Conservation (phyloP, 164 flowering plant genomes). For the Akebia trifoliata region DNA sequence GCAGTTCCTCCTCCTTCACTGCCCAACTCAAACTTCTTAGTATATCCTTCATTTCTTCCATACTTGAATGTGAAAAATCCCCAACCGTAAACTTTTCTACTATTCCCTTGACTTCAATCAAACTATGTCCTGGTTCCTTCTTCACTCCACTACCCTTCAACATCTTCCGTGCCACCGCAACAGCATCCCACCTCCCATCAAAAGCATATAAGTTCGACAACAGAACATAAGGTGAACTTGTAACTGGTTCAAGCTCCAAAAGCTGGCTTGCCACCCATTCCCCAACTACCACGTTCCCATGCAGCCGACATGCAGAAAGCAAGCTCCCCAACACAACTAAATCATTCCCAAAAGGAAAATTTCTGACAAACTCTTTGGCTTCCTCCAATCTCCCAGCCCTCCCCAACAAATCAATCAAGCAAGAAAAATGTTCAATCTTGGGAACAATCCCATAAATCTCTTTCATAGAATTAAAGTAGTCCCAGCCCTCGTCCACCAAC, state of each 20-base stretch:
- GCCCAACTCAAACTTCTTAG: slow-evolving; percentile 37
- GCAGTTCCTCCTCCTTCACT: slow-evolving; percentile 21
- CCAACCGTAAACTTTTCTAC: slow-evolving; percentile 52
- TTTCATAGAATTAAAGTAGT: slow-evolving; percentile 47
- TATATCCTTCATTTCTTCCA: slow-evolving; percentile 31
- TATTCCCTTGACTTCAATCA: slow-evolving; percentile 47
- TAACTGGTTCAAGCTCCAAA: slow-evolving; percentile 35
- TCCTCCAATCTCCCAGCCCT: slow-evolving; percentile 58
- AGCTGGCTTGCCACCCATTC: slow-evolving; percentile 40
- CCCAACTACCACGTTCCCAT: slow-evolving; percentile 43
- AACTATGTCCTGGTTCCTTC: slow-evolving; percentile 61
- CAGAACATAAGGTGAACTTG: slow-evolving; percentile 65
- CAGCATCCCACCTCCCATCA: slow-evolving; percentile 56
- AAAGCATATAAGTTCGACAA: slow-evolving; percentile 65
- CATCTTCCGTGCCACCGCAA: slow-evolving; percentile 53
- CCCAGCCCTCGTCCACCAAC: slow-evolving; percentile 46
- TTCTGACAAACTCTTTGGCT: slow-evolving; percentile 44
- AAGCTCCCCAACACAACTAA: slow-evolving; percentile 58
- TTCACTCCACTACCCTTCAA: slow-evolving; percentile 53
- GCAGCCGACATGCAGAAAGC: slow-evolving; percentile 64
- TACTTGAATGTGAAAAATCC: slow-evolving; percentile 43
- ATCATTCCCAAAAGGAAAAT: slow-evolving; percentile 36
- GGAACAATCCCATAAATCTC: slow-evolving; percentile 40
- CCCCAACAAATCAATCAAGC: slow-evolving; percentile 69
- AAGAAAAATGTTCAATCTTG: slow-evolving; percentile 55